These are phyloP conservation scores for Westerdykella ornata DNA, from an alignment of 2,329 filamentous ascomycete species.

Conservation along the genomic window DNA sequence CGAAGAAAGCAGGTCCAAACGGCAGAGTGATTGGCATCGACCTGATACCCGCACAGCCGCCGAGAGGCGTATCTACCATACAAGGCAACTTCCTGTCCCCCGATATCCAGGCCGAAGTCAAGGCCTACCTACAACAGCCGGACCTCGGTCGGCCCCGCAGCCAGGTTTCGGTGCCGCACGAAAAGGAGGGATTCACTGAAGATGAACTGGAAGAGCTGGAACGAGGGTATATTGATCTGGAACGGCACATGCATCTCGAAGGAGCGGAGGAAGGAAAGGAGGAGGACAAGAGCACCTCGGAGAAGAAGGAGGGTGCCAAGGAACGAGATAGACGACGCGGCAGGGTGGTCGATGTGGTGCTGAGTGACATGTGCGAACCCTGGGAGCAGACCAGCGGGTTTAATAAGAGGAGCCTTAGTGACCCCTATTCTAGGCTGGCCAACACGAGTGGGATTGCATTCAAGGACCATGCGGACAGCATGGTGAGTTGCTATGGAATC, in stretches of 20 bases:
- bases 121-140: slow-evolving; percentile 64
- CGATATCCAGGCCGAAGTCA: slow-evolving; percentile 67
- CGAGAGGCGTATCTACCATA: slow-evolving; percentile 84
- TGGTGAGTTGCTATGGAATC: slow-evolving; percentile 55
- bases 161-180: slow-evolving; percentile 18
- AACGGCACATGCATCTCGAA: slow-evolving; percentile 44
- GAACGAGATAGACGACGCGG: slow-evolving; percentile 40
- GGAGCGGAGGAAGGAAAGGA: slow-evolving; percentile 15
- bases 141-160: slow-evolving; percentile 49
- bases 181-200: slow-evolving; percentile 28
- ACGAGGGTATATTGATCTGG: slow-evolving; percentile 61
- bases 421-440: slow-evolving; percentile 97
- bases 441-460: slow-evolving; percentile 88
- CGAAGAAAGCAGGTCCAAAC: slow-evolving; percentile 66
- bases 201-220: slow-evolving; percentile 39
- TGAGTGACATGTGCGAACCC: slow-evolving; percentile 99
- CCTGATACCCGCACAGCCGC: slow-evolving; percentile 85
- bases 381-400: slow-evolving; percentile 76
- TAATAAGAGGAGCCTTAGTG: slow-evolving; percentile 84
- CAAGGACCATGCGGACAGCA: slow-evolving; percentile 85
- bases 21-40: slow-evolving; percentile 88
- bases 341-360: slow-evolving; percentile 76
- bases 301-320: slow-evolving; percentile 22
- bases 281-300: slow-evolving; percentile 13
- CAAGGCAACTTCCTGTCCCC: slow-evolving; percentile 87